Evolutionary conservation across 139 green algal genomes (phyloP).

Genomic region (Desmodesmus armatus): DNA sequence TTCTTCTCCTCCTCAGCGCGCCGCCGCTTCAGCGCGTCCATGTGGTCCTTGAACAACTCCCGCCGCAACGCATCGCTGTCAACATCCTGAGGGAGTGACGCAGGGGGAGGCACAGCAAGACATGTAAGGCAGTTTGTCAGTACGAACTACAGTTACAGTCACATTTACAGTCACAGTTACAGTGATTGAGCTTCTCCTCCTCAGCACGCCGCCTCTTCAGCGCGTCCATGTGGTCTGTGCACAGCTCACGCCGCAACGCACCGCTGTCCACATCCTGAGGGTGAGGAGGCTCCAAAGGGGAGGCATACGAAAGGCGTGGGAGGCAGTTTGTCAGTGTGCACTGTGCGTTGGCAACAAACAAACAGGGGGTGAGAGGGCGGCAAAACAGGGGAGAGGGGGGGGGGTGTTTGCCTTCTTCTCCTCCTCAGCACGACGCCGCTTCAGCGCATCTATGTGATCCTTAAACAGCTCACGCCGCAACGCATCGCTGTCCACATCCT

Average conservation of each 20-base stretch:
- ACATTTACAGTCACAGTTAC: too few species aligned
- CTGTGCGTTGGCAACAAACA: too few species aligned
- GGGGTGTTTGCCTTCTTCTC: too few species aligned
- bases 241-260: slow-evolving; percentile 27
- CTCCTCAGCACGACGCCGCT: too few species aligned
- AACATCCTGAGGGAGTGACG: slow-evolving; percentile 28
- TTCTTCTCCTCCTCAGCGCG: slow-evolving; percentile 53
- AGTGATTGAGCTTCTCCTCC: slow-evolving; percentile 62
- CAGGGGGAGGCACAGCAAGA: not conserved
- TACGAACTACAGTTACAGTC: too few species aligned
- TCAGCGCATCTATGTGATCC: slow-evolving; percentile 38
- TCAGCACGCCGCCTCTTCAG: slow-evolving; percentile 55
- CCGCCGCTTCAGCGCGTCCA: slow-evolving; percentile 17
- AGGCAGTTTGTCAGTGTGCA: too few species aligned
- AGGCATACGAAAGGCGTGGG: too few species aligned
- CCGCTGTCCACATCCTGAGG: slow-evolving; percentile 35
- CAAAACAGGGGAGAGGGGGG: too few species aligned
- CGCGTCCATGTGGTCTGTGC: slow-evolving; percentile 32
- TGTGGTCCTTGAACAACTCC: slow-evolving; percentile 18
- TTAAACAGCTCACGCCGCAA: slow-evolving; percentile 32
- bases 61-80: slow-evolving; percentile 25
- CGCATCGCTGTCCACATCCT: slow-evolving; percentile 35
- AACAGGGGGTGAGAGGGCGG: not conserved
- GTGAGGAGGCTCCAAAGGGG: not conserved
- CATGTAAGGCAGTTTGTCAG: not conserved